Evolutionary conservation across 2,329 filamentous ascomycete species (phyloP), one percentile per base, ranked within the genome.

Genomic region (Simplicillium aogashimaense): DNA sequence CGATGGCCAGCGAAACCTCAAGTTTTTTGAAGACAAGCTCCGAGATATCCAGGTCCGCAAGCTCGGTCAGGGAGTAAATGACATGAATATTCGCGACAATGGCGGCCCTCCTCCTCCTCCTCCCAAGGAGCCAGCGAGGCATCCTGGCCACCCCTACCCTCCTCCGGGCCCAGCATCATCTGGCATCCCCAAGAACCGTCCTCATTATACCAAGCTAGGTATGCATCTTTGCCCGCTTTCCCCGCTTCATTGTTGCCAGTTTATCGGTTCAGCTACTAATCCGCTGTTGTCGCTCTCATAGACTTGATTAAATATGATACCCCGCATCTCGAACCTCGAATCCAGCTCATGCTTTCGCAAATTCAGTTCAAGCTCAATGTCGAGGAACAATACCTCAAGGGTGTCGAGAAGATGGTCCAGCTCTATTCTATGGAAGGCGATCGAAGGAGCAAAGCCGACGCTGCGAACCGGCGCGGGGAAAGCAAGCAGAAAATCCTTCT

Each of bases 271-370:
- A 39, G 35, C 17, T 38, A 37, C 36, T 42, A 25, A 41, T 30
- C n/a, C n/a, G 20, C 9, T 5, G 12, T 12, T 5, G 9, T 18
- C 12, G 15, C 30, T 32, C 14, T 37, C 17, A 3, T 45, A 95
- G 92, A 98, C 65, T 71, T 98, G 47, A 95, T 98, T 68, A 97
- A 97, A 78, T 95, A 94, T 65, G 92, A 98, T 59, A 95, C 89
- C 28, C 85, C 86, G 14, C 86, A 95, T 60, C 81, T 98, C 46
- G 92, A 92, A 29, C 90, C 92, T 45, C 88, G 94, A 51, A 98
- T 98, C 55, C 92, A 98, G 67, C 84, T 97, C 55, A 98, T 98
- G 92, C 71, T 98, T 56, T 94, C 92, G 36, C 92, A 98, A 63
- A 82, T 98, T 47, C 88, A 97, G 63, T 98, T 98, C 70, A 98